Conservation (phyloP, 306 rosid species). For the Dryas octopetala region DNA sequence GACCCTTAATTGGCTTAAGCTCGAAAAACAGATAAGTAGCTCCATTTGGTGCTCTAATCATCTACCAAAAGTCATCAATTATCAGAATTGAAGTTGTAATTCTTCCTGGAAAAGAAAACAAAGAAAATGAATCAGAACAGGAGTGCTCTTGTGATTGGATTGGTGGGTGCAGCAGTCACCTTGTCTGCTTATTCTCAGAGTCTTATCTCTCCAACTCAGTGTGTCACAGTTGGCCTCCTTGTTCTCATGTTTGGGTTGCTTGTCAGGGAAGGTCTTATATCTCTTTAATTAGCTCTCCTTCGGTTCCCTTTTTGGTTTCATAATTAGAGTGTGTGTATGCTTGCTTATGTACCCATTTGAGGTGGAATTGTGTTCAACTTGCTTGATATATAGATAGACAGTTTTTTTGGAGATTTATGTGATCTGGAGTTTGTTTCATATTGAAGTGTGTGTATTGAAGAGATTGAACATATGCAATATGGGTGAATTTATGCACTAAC, state of each 20-base stretch:
- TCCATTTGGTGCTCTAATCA: neutral
- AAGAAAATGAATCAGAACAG: constrained; percentile 53
- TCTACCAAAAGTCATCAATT: neutral
- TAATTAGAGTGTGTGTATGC: no score
- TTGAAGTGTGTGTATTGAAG: no score
- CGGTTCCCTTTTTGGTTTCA: neutral
- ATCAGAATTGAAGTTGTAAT: neutral
- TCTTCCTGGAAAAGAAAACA: neutral
- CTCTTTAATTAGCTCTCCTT: constrained; percentile 36
- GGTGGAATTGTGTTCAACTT: neutral
- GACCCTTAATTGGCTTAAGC: constrained; percentile 16
- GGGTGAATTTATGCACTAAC: no score
- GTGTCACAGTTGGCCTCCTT: constrained; percentile 64
- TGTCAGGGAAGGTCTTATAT: constrained; percentile 70
- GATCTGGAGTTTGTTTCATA: neutral
- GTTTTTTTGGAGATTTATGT: neutral
- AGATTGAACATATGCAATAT: no score
- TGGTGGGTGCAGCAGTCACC: constrained; percentile 67
- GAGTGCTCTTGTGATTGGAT: constrained; percentile 57
- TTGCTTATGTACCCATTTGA: neutral
- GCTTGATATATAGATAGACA: neutral
- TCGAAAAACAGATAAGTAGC: neutral
- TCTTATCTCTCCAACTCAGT: constrained; percentile 51
- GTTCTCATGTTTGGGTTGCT: constrained; percentile 70
- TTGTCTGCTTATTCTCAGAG: constrained; percentile 67